phyloP scores from a whole-genome alignment of 2,329 filamentous ascomycete genomes.

The Paracorniculantispora psalliotae region DNA sequence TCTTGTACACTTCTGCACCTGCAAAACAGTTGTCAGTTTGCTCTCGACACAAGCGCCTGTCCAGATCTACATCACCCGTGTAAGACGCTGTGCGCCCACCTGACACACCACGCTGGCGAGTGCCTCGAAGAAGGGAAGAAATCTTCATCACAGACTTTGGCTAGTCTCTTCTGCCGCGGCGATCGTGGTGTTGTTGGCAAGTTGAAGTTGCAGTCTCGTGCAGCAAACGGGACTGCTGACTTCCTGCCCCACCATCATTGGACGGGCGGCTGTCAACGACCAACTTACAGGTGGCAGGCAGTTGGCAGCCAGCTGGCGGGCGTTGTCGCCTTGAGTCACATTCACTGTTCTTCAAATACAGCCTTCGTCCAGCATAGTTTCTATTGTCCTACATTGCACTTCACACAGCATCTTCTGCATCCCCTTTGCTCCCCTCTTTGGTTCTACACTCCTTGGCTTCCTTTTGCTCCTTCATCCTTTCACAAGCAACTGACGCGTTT shows the following conservation, averaged over 20 bases:
- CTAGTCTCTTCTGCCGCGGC: background rate
- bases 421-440: background rate
- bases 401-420: background rate
- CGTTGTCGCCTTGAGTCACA: background rate
- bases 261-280: background rate
- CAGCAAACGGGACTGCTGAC: constrained; percentile 5
- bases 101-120: constrained; percentile 8
- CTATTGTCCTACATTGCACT: constrained; percentile 8
- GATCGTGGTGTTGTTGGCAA: background rate
- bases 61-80: background rate
- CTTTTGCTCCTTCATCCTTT: background rate
- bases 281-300: constrained; percentile 1
- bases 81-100: constrained; percentile 12
- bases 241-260: constrained; percentile 5
- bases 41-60: background rate
- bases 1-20: background rate
- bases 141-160: background rate
- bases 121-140: background rate
- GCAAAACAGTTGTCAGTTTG: constrained; percentile 10
- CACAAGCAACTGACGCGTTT: background rate
- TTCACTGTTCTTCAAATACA: constrained; percentile 8
- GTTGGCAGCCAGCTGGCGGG: constrained; percentile 1
- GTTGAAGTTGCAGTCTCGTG: constrained; percentile 7
- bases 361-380: background rate
- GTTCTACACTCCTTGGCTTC: background rate